phyloP scores from a whole-genome alignment of 176 grass and related monocot genomes.

The Dactylis glomerata region DNA sequence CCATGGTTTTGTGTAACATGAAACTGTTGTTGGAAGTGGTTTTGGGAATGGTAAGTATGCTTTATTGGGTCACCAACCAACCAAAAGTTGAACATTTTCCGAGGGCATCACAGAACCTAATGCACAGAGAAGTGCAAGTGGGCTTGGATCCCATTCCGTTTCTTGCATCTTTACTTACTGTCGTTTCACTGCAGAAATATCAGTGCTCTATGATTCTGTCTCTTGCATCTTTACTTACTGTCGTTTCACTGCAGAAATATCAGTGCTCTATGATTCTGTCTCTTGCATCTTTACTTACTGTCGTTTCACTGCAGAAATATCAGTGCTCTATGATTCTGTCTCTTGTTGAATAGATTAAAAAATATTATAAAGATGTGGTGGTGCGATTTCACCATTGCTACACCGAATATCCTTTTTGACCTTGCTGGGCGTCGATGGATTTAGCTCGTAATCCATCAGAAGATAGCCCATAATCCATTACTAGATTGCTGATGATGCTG shows the following conservation, averaged over 20 bases:
- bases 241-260: no score
- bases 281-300: neutral
- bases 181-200: no score
- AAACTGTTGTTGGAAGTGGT: neutral
- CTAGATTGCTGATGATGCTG: neutral
- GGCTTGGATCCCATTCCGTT: neutral
- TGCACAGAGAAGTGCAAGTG: slow-evolving; percentile 27
- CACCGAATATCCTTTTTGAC: neutral
- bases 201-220: no score
- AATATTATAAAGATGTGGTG: neutral
- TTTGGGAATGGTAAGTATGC: slow-evolving; percentile 26
- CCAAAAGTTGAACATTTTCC: neutral
- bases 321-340: neutral
- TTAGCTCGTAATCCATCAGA: slow-evolving; percentile 18
- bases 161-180: no score
- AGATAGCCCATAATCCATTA: neutral
- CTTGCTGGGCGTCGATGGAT: neutral
- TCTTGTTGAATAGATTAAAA: neutral
- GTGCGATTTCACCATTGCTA: slow-evolving; percentile 21
- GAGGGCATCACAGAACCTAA: slow-evolving; percentile 13
- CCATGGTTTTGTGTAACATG: neutral
- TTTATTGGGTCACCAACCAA: slow-evolving; percentile 14
- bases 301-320: neutral
- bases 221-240: no score
- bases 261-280: no score